Evolutionary conservation across 257 asterid genomes (phyloP).

Genomic region (Gentiana macrophylla): DNA sequence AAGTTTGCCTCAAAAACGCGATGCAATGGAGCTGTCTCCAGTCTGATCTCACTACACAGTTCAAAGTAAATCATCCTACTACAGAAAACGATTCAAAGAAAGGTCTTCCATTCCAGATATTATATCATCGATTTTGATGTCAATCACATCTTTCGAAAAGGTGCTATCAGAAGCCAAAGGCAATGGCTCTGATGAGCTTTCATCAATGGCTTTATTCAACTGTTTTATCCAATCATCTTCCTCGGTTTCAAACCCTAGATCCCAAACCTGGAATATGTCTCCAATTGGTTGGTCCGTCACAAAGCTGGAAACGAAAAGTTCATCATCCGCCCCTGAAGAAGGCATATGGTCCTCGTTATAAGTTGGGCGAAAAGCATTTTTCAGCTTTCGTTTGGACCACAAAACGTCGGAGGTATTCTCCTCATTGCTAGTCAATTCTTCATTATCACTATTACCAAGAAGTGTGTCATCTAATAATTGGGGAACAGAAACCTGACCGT

Average conservation of each 20-base stretch:
- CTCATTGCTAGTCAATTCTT: slow-evolving; percentile 9
- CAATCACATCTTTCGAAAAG: slow-evolving; percentile 15
- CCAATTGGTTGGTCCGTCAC: slow-evolving; percentile 15
- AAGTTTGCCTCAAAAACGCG: no score
- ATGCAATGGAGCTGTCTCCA: neutral
- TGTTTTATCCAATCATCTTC: slow-evolving; percentile 23
- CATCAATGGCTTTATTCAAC: slow-evolving; percentile 22
- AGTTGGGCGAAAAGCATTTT: slow-evolving; percentile 41
- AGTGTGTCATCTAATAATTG: slow-evolving; percentile 2
- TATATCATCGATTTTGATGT: slow-evolving; percentile 32
- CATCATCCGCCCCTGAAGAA: slow-evolving; percentile 21
- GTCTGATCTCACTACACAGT: neutral
- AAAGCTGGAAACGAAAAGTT: slow-evolving; percentile 19
- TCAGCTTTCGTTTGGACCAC: slow-evolving; percentile 28
- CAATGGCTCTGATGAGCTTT: slow-evolving; percentile 11
- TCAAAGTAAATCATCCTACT: neutral
- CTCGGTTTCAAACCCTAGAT: slow-evolving; percentile 22
- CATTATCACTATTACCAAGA: slow-evolving; percentile 8
- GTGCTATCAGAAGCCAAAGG: slow-evolving; percentile 21
- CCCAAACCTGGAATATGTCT: slow-evolving; percentile 40
- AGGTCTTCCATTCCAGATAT: slow-evolving; percentile 48
- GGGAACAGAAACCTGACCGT: slow-evolving; percentile 12
- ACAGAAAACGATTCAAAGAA: slow-evolving; percentile 21
- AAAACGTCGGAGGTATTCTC: slow-evolving; percentile 19
- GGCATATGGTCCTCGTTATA: slow-evolving; percentile 32